Evolutionary conservation across 352 stramenopile genomes (phyloP).

Genomic region (Phytophthora megakarya): DNA sequence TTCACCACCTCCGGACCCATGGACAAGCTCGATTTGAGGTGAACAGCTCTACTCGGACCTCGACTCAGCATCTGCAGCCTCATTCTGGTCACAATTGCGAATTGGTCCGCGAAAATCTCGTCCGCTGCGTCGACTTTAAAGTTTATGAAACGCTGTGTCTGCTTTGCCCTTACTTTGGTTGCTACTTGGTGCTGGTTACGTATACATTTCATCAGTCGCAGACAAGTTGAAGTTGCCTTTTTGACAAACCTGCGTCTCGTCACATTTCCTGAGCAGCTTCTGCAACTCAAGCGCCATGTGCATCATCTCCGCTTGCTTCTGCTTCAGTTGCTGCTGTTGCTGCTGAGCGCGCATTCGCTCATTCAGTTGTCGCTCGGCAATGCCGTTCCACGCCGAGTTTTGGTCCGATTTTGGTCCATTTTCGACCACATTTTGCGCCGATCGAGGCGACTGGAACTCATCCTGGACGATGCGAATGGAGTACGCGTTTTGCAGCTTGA

Average conservation of each 20-base stretch:
- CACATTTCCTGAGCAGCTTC: slow-evolving; percentile 25
- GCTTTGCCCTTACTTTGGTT: background rate
- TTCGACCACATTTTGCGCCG: slow-evolving; percentile 15
- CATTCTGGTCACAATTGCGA: slow-evolving; percentile 12
- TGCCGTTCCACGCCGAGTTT: slow-evolving; percentile 29
- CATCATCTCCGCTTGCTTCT: background rate
- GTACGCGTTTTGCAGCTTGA: slow-evolving; percentile 14
- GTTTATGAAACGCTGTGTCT: slow-evolving; percentile 6
- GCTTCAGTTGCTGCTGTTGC: slow-evolving; percentile 18
- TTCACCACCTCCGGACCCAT: slow-evolving; percentile 18
- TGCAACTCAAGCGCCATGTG: slow-evolving; percentile 9
- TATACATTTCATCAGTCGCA: slow-evolving; percentile 20
- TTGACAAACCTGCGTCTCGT: slow-evolving; percentile 7
- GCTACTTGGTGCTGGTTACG: slow-evolving; percentile 18
- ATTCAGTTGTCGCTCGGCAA: slow-evolving; percentile 35
- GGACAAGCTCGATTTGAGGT: slow-evolving; percentile 5
- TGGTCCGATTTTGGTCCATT: background rate
- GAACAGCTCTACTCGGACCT: background rate
- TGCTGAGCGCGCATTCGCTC: slow-evolving; percentile 30
- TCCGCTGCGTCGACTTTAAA: background rate
- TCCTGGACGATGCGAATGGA: background rate
- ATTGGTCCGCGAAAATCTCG: slow-evolving; percentile 23
- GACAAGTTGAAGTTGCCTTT: slow-evolving; percentile 23
- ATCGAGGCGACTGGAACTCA: background rate
- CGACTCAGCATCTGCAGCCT: slow-evolving; percentile 5